Evolutionary conservation across 768 basidiomycete species (phyloP).

Genomic region (Leccinum subgranulosum): DNA sequence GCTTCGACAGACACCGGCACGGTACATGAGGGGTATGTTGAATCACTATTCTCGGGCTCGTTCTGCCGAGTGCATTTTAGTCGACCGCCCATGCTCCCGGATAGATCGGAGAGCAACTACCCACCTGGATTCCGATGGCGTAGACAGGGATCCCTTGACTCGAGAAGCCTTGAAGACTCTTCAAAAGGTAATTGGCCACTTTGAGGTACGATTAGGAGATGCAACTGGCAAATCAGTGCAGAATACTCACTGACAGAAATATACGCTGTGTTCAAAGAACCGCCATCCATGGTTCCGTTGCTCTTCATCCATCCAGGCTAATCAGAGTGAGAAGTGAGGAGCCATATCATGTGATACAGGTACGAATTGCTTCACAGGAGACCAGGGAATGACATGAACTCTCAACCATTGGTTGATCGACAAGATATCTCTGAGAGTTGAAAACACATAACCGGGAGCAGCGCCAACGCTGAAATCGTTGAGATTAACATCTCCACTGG

Average conservation of each 20-base stretch:
- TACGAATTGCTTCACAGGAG: slow-evolving; percentile 49
- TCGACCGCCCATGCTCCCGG: neutral
- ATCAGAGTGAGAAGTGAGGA: slow-evolving; percentile 3
- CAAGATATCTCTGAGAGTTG: slow-evolving; percentile 60
- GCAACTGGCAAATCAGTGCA: neutral
- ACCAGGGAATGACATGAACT: slow-evolving; percentile 70
- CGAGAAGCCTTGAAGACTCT: slow-evolving; percentile 67
- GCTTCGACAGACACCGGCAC: slow-evolving; percentile 57
- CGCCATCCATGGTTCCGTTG: slow-evolving; percentile 62
- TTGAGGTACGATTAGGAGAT: slow-evolving; percentile 1
- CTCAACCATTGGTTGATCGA: slow-evolving; percentile 51
- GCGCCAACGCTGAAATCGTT: slow-evolving; percentile 52
- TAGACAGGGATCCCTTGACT: slow-evolving; percentile 57
- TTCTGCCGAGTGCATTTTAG: slow-evolving; percentile 36
- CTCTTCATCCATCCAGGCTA: slow-evolving; percentile 82
- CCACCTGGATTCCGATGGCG: slow-evolving; percentile 57
- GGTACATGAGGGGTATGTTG: slow-evolving; percentile 64
- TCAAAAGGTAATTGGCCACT: slow-evolving; percentile 75
- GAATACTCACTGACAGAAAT: slow-evolving; percentile 43
- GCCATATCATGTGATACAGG: neutral
- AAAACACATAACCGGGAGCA: slow-evolving; percentile 62
- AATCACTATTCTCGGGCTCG: slow-evolving; percentile 52
- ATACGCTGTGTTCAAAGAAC: slow-evolving; percentile 50
- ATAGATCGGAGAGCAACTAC: neutral
- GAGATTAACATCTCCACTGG: slow-evolving; percentile 58